Evolutionary conservation across 257 asterid genomes (phyloP), one percentile per base, ranked within the genome.

Genomic region (Solanum acaule): DNA sequence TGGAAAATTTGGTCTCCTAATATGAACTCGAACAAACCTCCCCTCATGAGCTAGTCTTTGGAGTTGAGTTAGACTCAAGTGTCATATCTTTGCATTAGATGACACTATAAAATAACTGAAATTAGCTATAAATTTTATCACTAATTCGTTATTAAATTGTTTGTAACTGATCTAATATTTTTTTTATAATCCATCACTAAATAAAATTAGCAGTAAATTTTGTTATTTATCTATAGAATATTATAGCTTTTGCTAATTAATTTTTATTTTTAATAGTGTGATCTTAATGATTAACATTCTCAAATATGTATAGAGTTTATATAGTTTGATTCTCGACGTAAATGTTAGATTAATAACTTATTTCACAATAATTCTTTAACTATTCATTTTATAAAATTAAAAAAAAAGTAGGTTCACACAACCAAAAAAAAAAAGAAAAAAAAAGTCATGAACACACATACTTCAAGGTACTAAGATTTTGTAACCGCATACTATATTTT

Each of bases 341-440:
- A 23, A 63, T 18, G 9, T 34, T 34, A 33, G 44, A 6, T 20
- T 72, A 9, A 34, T 8, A 34, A 8, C 15, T 18, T 18, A 34
- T 72, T 72, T 72, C 27, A 72, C 81, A 72, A 33, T 34, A 34
- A 4, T 73, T 73, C 46, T 73, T 73, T 35, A 34, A 73, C 10
- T 4, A 34, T 73, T 20, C 46, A 73, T 34, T 73, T 72, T 44
- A 33, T 31, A 12, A 73, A 34, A 20, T 73, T 0, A 20, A 20
- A 3, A 1, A 73, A 73, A 35, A 35, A 1, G 18, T 22, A 5
- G 27, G n/a, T 18, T 25, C 6, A 8, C 20, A 5, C 10, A 71
- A 4, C 44, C 11, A 15, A 1, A 33, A 23, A 8, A 8, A 31
- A 18, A 20, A 20, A 1, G 0, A 0, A 0, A 3, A 9, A 73